Evolutionary conservation across 1,284 basidiomycete species (phyloP).

Genomic region (Marasmius tenuissimus): DNA sequence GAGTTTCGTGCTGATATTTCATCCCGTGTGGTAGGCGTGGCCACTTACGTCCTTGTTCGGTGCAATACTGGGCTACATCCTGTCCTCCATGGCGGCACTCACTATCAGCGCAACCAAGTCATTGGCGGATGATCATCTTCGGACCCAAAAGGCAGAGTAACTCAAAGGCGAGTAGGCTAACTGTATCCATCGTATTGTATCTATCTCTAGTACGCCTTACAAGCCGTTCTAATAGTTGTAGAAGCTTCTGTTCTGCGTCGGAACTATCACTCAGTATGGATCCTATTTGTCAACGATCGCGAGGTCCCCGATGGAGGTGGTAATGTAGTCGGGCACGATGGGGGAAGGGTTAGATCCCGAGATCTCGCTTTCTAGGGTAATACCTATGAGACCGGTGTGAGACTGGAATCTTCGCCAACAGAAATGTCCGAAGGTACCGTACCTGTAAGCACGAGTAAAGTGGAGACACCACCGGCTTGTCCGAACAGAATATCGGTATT

Average conservation of each 20-base stretch:
- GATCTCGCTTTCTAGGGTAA: slow-evolving; percentile 71
- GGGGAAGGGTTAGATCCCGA: slow-evolving; percentile 67
- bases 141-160: slow-evolving; percentile 15
- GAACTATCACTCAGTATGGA: not conserved
- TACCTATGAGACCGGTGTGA: slow-evolving; percentile 47
- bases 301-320: slow-evolving; percentile 79
- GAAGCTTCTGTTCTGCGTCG: not conserved
- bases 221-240: no score
- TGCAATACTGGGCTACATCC: slow-evolving; percentile 66
- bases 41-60: slow-evolving; percentile 76
- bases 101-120: slow-evolving; percentile 43
- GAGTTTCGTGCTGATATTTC: not conserved
- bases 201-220: not conserved
- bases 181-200: not conserved
- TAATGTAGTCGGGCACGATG: slow-evolving; percentile 80
- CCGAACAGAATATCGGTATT: slow-evolving; percentile 96
- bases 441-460: slow-evolving; percentile 95
- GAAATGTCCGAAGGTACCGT: not conserved
- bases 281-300: slow-evolving; percentile 23
- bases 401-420: not conserved
- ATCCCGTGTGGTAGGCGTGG: slow-evolving; percentile 54
- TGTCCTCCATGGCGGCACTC: slow-evolving; percentile 60
- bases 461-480: slow-evolving; percentile 80
- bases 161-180: slow-evolving; percentile 13
- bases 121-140: slow-evolving; percentile 38